Evolutionary conservation across 2,329 filamentous ascomycete species (phyloP), one percentile per base, ranked within the genome.

Genomic region (Chaetomium olivaceum): DNA sequence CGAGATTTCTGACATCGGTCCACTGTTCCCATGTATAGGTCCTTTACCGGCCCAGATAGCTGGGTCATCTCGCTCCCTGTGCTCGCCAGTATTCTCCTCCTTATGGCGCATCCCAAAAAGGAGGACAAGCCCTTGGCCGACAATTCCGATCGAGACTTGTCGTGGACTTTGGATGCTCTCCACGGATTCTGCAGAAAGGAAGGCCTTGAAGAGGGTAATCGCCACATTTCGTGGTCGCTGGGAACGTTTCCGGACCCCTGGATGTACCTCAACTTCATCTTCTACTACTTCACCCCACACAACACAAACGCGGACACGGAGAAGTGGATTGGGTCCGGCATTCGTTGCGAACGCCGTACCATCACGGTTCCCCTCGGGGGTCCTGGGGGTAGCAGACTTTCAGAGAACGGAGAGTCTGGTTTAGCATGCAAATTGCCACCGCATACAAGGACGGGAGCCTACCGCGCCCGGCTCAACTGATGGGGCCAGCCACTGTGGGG

Each of bases 241-340:
- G 58, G 58, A 31, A 61, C 58, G 12, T 61, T 39, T 27, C 31
- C 58, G 21, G 58, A 61, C 48, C 48, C 29, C 21, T 61, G 58
- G 58, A 43, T 61, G 48, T 61, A 52, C 21, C 29, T 61, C 58
- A 61, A 61, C 58, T 61, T 61, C 48, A 61, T 61, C 58, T 52
- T 52, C 21, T 19, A 25, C 58, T 52, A 61, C 58, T 54, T 52
- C 48, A 52, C 48, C 31, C 58, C 58, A 7, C 14, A 29, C 48
- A 12, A 19, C 19, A 12, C 2, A 11, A 21, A 11, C 5, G 48
- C 39, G 39, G 14, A 43, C 39, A 31, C 39, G 39, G 39, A 43
- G 14, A 16, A 43, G 39, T 43, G 39, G 39, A 43, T 59, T 31
- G 57, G 57, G 23, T 59, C 57, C 57, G 57, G 57, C 12, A 59